Percentiles rank a stretch among this genome's conserved stretches.
Evolutionary conservation across 1,284 basidiomycete species (phyloP).

Genomic region (Rhodofomes roseus): DNA sequence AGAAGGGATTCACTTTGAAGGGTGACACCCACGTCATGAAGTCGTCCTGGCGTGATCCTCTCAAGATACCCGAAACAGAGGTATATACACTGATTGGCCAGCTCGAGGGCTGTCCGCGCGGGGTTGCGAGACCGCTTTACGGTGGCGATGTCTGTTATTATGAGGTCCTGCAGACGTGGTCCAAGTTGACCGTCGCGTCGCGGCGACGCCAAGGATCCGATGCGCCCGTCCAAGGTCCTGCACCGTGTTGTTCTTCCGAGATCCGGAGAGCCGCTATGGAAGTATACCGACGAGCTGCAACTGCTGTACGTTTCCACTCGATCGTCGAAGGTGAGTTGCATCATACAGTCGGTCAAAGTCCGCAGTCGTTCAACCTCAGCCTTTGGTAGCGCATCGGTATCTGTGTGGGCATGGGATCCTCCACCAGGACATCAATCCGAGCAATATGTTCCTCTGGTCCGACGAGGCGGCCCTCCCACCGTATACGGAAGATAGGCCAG

Average conservation of each 20-base stretch:
- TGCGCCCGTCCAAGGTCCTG: not conserved
- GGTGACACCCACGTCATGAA: conserved; percentile 12
- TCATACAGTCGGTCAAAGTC: too few species aligned
- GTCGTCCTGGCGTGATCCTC: conserved; percentile 12
- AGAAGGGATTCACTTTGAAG: not conserved
- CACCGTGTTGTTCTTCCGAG: not conserved
- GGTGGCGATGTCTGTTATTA: conserved; percentile 5
- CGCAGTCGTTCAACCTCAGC: too few species aligned
- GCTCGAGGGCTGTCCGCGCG: not conserved
- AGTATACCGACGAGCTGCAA: not conserved
- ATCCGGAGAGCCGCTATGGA: not conserved
- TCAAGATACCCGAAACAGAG: conserved; percentile 9
- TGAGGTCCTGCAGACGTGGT: not conserved
- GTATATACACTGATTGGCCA: conserved; percentile 5
- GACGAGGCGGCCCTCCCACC: too few species aligned
- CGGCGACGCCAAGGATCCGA: not conserved
- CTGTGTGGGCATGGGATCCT: not conserved
- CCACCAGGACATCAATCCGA: not conserved
- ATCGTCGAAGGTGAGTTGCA: not conserved
- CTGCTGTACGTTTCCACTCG: not conserved
- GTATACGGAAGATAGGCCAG: not conserved
- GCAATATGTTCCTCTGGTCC: not conserved
- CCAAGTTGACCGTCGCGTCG: not conserved
- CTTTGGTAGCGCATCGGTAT: not conserved
- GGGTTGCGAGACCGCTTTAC: not conserved